A percentile compares a stretch with the other conserved stretches of the same genome.
phyloP scores from a whole-genome alignment of 306 rosid genomes.

The Nissolia schottii region DNA sequence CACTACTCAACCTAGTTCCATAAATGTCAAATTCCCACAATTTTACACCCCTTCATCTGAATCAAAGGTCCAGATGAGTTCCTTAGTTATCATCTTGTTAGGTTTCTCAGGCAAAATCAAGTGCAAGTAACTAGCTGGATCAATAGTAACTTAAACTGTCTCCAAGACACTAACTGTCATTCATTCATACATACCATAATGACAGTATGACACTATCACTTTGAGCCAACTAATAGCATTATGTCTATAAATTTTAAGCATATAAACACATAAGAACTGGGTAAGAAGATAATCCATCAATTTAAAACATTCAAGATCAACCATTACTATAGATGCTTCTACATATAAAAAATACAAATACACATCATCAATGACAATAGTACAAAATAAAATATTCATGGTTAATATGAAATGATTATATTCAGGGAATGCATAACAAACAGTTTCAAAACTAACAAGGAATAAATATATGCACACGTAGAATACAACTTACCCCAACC shows the following conservation, averaged over 20 bases:
- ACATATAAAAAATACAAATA: neutral
- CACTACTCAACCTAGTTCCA: slow-evolving; percentile 4
- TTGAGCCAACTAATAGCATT: neutral
- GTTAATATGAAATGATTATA: neutral
- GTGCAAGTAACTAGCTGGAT: neutral
- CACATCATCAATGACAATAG: neutral
- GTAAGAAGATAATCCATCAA: neutral
- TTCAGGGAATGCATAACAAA: neutral
- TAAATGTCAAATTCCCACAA: slow-evolving; percentile 7
- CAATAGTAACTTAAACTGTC: slow-evolving; percentile 6
- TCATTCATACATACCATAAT: neutral
- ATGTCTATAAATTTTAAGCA: neutral
- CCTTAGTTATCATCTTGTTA: neutral
- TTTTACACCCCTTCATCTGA: slow-evolving; percentile 8
- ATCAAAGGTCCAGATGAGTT: neutral
- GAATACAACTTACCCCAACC: slow-evolving; percentile 82
- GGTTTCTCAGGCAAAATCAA: slow-evolving; percentile 3
- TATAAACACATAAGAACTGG: neutral
- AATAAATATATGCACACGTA: neutral
- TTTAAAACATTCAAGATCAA: slow-evolving; percentile 17
- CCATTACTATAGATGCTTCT: slow-evolving; percentile 14
- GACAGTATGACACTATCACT: neutral
- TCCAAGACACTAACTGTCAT: neutral
- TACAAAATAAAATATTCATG: neutral
- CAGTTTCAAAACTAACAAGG: neutral